Conservation (phyloP, 106 monocot genomes). For the Agapanthus africanus region DNA sequence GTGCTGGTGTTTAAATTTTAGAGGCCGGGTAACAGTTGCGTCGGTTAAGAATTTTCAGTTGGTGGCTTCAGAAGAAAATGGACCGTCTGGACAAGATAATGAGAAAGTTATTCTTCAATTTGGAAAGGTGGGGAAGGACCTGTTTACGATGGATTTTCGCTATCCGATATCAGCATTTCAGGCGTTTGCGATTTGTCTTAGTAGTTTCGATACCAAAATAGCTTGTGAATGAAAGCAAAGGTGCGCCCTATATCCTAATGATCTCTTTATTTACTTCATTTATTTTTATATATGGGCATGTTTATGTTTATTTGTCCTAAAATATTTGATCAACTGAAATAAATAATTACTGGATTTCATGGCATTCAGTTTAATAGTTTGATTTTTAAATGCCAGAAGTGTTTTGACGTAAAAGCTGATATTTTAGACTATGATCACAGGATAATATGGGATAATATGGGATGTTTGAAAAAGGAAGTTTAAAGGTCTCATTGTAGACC, state of each 20-base stretch:
- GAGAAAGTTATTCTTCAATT: conserved; percentile 80
- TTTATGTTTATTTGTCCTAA: too few species aligned
- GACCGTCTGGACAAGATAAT: conserved; percentile 31
- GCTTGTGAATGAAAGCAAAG: conserved; percentile 52
- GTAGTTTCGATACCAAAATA: conserved; percentile 88
- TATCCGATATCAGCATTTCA: conserved; percentile 90
- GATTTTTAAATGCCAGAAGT: too few species aligned
- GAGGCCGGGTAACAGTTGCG: conserved; percentile 82
- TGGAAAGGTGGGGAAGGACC: conserved; percentile 81
- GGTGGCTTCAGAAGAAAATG: conserved; percentile 46
- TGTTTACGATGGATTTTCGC: conserved; percentile 89
- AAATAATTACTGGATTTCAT: too few species aligned
- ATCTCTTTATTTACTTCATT: too few species aligned
- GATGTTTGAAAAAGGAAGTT: too few species aligned
- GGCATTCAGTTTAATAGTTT: too few species aligned
- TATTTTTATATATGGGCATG: too few species aligned
- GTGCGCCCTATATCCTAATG: not conserved
- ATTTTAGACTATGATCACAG: too few species aligned
- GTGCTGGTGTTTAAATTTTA: conserved; percentile 93
- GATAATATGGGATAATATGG: too few species aligned
- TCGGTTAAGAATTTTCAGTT: conserved; percentile 95
- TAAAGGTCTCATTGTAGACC: too few species aligned
- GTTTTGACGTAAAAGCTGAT: too few species aligned
- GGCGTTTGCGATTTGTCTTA: conserved; percentile 89
- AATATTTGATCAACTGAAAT: too few species aligned